Evolutionary conservation across 371 early-diverging fungal genomes (phyloP).

Genomic region (Phascolomyces articulosus): DNA sequence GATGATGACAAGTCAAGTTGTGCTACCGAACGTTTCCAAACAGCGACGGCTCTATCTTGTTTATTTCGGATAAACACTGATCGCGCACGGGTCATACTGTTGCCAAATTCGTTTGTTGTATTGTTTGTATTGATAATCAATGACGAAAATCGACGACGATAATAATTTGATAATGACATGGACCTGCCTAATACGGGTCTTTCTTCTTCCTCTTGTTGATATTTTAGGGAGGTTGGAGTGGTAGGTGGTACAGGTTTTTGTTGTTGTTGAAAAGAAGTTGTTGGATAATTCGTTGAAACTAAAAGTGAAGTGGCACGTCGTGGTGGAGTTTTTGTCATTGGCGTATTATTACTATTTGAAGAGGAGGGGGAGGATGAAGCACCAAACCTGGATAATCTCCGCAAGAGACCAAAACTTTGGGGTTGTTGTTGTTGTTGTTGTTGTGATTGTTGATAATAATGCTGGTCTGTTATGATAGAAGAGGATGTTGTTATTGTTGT

Average conservation of each 20-base stretch:
- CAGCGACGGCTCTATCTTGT: slow-evolving; percentile 12
- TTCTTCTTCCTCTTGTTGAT: background rate
- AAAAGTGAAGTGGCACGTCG: slow-evolving; percentile 4
- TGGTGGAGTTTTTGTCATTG: background rate
- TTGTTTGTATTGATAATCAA: slow-evolving; percentile 1
- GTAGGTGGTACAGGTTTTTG: background rate
- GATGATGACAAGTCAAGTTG: slow-evolving; percentile 6
- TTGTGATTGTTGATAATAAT: too few relatives aligned
- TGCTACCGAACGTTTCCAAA: slow-evolving; percentile 18
- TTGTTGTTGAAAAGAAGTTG: too few relatives aligned
- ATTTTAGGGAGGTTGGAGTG: too few relatives aligned
- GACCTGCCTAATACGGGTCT: slow-evolving; percentile 1
- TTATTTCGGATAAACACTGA: slow-evolving; percentile 11
- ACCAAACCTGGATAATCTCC: slow-evolving; percentile 3
- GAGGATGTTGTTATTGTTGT: background rate
- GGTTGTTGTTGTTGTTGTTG: background rate
- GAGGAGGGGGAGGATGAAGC: background rate
- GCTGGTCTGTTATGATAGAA: too few relatives aligned
- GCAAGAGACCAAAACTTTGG: slow-evolving; percentile 5
- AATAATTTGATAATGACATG: slow-evolving; percentile 9
- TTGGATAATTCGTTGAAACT: too few relatives aligned
- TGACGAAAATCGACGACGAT: slow-evolving; percentile 12
- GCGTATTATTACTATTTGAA: background rate
- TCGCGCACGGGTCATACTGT: slow-evolving; percentile 12
- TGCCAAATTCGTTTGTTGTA: slow-evolving; percentile 2